A percentile compares a stretch with the other conserved stretches of the same genome.
Conservation (phyloP, 805 yeast genomes). For the Ogataea pilisensis region DNA sequence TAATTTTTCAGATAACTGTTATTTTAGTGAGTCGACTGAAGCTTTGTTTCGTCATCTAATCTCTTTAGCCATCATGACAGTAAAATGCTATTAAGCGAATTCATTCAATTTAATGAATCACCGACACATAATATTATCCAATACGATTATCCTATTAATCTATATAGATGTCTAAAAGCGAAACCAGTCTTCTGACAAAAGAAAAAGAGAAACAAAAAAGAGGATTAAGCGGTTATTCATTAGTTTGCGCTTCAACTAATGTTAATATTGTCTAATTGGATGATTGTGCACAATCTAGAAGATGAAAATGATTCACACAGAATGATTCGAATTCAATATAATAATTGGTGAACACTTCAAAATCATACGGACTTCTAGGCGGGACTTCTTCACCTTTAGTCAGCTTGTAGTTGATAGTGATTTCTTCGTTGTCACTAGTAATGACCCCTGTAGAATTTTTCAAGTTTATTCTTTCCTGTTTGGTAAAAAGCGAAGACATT, state of each 20-base stretch:
- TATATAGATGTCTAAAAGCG: no score
- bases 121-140: no score
- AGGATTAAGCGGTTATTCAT: neutral
- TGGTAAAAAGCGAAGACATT: slow-evolving; percentile 5
- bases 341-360: slow-evolving; percentile 21
- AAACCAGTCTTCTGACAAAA: neutral
- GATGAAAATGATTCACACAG: slow-evolving; percentile 19
- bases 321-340: slow-evolving; percentile 18
- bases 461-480: slow-evolving; percentile 1
- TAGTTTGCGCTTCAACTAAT: neutral
- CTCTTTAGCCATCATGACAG: no score
- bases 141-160: no score
- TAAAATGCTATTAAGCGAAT: no score
- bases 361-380: slow-evolving; percentile 27
- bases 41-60: no score
- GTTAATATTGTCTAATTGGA: neutral
- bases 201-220: neutral
- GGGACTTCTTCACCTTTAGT: slow-evolving; percentile 22
- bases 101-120: no score
- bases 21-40: no score
- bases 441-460: slow-evolving; percentile 6
- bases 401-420: slow-evolving; percentile 15
- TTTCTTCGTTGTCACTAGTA: slow-evolving; percentile 3
- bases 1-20: no score
- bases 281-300: slow-evolving; percentile 12